Conservation (phyloP, 192 early-diverging fungal genomes). For the Allomyces arbusculus region DNA sequence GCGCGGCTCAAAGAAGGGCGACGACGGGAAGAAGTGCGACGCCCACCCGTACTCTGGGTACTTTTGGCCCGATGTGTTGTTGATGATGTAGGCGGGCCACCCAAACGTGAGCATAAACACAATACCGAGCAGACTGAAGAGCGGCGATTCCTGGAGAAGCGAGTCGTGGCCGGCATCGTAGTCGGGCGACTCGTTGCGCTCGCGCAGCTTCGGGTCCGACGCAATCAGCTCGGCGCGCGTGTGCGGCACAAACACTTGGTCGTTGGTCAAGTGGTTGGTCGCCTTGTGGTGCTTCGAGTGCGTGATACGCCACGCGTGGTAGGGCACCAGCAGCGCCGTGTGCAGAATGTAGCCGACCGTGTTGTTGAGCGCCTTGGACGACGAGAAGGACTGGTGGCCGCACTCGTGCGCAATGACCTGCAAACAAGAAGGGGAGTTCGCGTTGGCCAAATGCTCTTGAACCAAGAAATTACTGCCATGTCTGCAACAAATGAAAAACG, state of each 20-base stretch:
- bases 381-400: conserved; percentile 80
- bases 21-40: conserved; percentile 69
- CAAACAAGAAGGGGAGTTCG: conserved; percentile 1
- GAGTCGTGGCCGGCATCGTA: conserved; percentile 18
- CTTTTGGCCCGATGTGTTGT: conserved; percentile 59
- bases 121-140: conserved; percentile 39
- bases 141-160: conserved; percentile 52
- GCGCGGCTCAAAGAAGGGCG: conserved; percentile 58
- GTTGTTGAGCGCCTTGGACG: conserved; percentile 66
- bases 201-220: not conserved
- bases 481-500: conserved; percentile 13
- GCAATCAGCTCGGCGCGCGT: conserved; percentile 24
- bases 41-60: conserved; percentile 41
- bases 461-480: conserved; percentile 2
- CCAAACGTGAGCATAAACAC: conserved; percentile 54
- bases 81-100: conserved; percentile 72
- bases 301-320: conserved; percentile 76
- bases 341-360: conserved; percentile 75
- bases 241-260: conserved; percentile 86
- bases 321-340: conserved; percentile 75
- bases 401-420: conserved; percentile 64
- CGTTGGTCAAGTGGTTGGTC: conserved; percentile 70
- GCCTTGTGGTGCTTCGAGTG: conserved; percentile 88
- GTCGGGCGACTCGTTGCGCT: conserved; percentile 13
- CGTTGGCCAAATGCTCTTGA: conserved; percentile 1